Conservation (phyloP, 768 basidiomycete species). For the Omphalotus guepiniiformis region DNA sequence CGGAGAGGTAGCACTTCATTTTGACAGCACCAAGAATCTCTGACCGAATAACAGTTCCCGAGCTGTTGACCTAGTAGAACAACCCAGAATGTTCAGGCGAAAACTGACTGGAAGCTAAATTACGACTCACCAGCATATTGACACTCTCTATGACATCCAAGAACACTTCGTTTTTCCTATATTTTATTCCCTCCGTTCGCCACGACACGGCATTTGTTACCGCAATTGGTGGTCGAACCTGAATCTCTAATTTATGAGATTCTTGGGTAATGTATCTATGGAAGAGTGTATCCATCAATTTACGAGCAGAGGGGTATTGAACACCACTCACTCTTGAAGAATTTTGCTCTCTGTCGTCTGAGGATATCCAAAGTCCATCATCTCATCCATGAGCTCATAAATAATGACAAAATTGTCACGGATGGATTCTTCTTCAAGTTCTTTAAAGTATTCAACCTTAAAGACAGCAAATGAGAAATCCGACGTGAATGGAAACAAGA, state of each 20-base stretch:
- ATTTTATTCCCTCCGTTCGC: conserved; percentile 95
- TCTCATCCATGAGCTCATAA: conserved; percentile 97
- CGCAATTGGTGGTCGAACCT: conserved; percentile 90
- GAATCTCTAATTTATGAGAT: conserved; percentile 93
- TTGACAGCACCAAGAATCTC: conserved; percentile 98
- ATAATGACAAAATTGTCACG: conserved; percentile 99
- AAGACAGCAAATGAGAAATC: neutral
- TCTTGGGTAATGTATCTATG: conserved; percentile 95
- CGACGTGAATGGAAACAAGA: too few relatives aligned
- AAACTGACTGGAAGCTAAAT: neutral
- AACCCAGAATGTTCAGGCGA: neutral
- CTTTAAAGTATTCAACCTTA: conserved; percentile 92
- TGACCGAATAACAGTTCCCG: conserved; percentile 93
- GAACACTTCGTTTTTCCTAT: conserved; percentile 99
- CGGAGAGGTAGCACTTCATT: conserved; percentile 99
- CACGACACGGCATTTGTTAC: conserved; percentile 99
- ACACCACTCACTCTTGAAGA: conserved; percentile 96
- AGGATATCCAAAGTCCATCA: conserved; percentile 99
- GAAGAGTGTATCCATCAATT: neutral
- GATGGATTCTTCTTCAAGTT: conserved; percentile 98
- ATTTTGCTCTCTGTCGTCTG: conserved; percentile 99
- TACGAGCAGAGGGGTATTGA: conserved; percentile 22
- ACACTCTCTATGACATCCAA: conserved; percentile 97
- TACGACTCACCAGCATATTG: conserved; percentile 75
- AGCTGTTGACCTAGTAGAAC: conserved; percentile 77